Conservation (phyloP, 345 rosid species). For the Citrus unshiu region DNA sequence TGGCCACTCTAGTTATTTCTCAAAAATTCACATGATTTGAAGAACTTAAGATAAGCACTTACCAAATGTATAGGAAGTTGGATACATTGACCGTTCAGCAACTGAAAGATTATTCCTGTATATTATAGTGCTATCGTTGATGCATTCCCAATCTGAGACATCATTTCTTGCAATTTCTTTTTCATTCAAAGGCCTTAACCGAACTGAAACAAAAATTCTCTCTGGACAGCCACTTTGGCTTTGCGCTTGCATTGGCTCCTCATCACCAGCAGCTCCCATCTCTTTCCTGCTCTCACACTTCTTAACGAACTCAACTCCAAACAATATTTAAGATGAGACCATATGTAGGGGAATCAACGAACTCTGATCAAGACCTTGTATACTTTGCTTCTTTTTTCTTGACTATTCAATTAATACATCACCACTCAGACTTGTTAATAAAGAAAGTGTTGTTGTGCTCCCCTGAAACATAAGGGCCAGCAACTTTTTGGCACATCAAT, state of each 20-base stretch:
- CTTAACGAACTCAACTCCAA: background rate
- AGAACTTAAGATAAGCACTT: constrained; percentile 25
- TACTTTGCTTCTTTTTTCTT: constrained; percentile 8
- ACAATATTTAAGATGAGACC: constrained; percentile 11
- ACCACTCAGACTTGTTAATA: constrained; percentile 12
- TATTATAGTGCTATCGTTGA: constrained; percentile 61
- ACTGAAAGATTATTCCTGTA: constrained; percentile 68
- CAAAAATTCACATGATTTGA: background rate
- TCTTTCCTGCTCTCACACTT: constrained; percentile 23
- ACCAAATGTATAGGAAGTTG: constrained; percentile 87
- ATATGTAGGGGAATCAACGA: background rate
- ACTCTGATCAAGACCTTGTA: constrained; percentile 12
- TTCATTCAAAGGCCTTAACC: constrained; percentile 80
- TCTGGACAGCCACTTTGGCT: constrained; percentile 42
- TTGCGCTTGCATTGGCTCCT: constrained; percentile 45
- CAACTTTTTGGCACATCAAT: constrained; percentile 19
- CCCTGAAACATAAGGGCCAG: constrained; percentile 32
- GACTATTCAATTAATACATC: constrained; percentile 12
- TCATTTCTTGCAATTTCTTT: constrained; percentile 73
- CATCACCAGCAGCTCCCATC: constrained; percentile 50
- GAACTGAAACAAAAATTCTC: constrained; percentile 79
- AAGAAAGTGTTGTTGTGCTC: constrained; percentile 14
- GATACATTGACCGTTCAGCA: constrained; percentile 90
- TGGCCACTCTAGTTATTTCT: background rate
- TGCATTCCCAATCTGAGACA: constrained; percentile 91